Conservation (phyloP, 2,329 filamentous ascomycete species). For the Aphanocladium album region DNA sequence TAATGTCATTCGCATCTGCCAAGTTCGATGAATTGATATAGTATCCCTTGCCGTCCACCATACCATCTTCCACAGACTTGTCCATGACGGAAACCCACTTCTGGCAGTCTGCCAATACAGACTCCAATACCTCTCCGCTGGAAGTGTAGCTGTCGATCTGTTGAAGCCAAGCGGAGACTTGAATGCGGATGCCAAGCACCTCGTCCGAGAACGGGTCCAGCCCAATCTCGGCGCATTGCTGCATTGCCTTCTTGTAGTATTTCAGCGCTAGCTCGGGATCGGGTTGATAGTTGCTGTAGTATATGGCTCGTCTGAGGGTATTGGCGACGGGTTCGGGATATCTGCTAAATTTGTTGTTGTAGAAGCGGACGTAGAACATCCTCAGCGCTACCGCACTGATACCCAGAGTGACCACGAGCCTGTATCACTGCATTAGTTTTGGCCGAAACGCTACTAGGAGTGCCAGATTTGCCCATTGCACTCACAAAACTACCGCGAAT, state of each 20-base stretch:
- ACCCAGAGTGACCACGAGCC: slow-evolving; percentile 25
- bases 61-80: slow-evolving; percentile 42
- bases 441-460: neutral
- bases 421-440: slow-evolving; percentile 15
- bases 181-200: slow-evolving; percentile 81
- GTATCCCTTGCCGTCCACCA: slow-evolving; percentile 36
- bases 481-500: slow-evolving; percentile 29
- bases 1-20: slow-evolving; percentile 2
- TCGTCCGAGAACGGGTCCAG: slow-evolving; percentile 91
- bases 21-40: slow-evolving; percentile 18
- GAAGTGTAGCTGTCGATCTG: slow-evolving; percentile 64
- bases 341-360: slow-evolving; percentile 49
- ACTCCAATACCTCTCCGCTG: slow-evolving; percentile 72
- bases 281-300: slow-evolving; percentile 73
- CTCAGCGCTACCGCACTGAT: slow-evolving; percentile 28
- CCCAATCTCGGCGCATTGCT: slow-evolving; percentile 64
- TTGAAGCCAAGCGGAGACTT: slow-evolving; percentile 75
- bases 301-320: slow-evolving; percentile 76
- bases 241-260: slow-evolving; percentile 76
- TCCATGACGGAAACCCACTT: slow-evolving; percentile 56
- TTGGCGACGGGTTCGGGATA: slow-evolving; percentile 68
- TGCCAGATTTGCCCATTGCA: neutral
- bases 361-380: slow-evolving; percentile 52
- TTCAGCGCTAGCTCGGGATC: slow-evolving; percentile 74
- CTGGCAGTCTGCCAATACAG: slow-evolving; percentile 64